These are phyloP conservation scores for Singerocomus rubriflavus DNA, from an alignment of 1,284 basidiomycete species.

Conservation along the genomic window DNA sequence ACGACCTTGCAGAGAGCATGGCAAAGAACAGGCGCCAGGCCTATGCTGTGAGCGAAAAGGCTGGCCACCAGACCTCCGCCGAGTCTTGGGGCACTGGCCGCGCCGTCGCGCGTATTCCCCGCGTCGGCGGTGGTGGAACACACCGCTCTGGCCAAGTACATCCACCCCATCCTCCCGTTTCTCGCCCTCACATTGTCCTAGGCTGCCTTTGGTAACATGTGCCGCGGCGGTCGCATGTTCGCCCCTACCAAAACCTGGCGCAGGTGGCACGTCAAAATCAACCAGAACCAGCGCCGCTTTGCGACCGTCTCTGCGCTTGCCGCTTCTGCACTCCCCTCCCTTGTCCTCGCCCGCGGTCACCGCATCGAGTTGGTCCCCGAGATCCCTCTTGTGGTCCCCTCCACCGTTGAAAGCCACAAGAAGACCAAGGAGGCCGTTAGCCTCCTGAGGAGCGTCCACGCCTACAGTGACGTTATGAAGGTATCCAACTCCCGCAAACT, in stretches of 20 bases:
- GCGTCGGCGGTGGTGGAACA: conserved; percentile 99
- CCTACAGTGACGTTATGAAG: conserved; percentile 95
- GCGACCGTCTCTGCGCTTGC: conserved; percentile 98
- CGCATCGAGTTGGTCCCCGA: conserved; percentile 98
- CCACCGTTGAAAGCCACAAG: conserved; percentile 79
- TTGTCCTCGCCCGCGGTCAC: conserved; percentile 99
- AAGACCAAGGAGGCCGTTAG: conserved; percentile 99
- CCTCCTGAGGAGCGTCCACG: conserved; percentile 87
- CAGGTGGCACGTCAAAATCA: conserved; percentile 99
- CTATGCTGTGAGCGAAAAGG: conserved; percentile 96
- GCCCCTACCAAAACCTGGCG: conserved; percentile 99
- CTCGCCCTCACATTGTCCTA: conserved; percentile 30
- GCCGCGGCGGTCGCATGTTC: conserved; percentile 99
- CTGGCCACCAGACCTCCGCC: conserved; percentile 98
- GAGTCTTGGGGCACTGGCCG: conserved; percentile 99
- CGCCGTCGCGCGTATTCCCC: conserved; percentile 99
- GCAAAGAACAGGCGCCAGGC: conserved; percentile 99
- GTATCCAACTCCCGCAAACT: conserved; percentile 98
- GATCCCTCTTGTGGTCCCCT: conserved; percentile 90
- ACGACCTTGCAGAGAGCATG: conserved; percentile 76
- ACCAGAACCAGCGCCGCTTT: conserved; percentile 99
- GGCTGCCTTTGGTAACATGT: conserved; percentile 99
- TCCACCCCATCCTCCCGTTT: background rate
- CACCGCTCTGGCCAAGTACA: conserved; percentile 93
- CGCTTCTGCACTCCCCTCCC: conserved; percentile 95